A percentile compares a stretch with the other conserved stretches of the same genome.
These are phyloP conservation scores for Aureobasidium subglaciale DNA, from an alignment of 2,329 filamentous ascomycete genomes.

Conservation along the genomic window DNA sequence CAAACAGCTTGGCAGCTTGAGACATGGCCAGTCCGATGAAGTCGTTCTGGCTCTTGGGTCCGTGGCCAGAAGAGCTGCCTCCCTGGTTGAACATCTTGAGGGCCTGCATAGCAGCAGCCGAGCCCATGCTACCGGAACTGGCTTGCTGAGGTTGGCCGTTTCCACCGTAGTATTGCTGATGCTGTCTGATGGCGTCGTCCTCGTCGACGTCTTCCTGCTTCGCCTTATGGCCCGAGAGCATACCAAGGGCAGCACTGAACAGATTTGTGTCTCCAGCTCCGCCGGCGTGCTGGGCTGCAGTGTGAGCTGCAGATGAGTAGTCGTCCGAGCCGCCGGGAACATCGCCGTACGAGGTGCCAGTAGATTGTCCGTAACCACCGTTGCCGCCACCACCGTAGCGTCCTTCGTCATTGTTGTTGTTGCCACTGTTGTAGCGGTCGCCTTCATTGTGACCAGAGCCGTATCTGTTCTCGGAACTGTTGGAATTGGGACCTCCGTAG, in stretches of 20 bases:
- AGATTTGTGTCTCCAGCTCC: conserved; percentile 43
- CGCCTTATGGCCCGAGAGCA: conserved; percentile 49
- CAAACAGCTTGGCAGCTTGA: conserved; percentile 73
- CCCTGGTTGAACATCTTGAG: conserved; percentile 61
- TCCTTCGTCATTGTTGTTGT: conserved; percentile 21
- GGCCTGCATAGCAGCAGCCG: conserved; percentile 75
- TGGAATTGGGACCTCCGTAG: conserved; percentile 1
- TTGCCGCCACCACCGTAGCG: conserved; percentile 21
- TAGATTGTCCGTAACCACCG: conserved; percentile 30
- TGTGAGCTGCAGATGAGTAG: conserved; percentile 46
- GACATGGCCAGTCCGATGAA: conserved; percentile 83
- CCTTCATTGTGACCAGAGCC: conserved; percentile 15
- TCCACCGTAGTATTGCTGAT: conserved; percentile 65
- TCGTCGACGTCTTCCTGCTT: conserved; percentile 53
- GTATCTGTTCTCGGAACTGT: conserved; percentile 8
- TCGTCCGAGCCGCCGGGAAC: conserved; percentile 40
- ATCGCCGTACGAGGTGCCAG: conserved; percentile 37
- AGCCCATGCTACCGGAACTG: conserved; percentile 48
- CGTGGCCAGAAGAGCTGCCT: conserved; percentile 31
- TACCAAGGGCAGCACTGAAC: conserved; percentile 51
- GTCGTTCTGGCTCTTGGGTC: conserved; percentile 57
- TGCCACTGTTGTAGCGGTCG: conserved; percentile 19
- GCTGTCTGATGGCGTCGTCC: conserved; percentile 61
- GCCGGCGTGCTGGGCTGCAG: conserved; percentile 50
- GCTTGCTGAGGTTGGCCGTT: conserved; percentile 41